Evolutionary conservation across 345 rosid genomes (phyloP).

Genomic region (Euclidium syriacum): DNA sequence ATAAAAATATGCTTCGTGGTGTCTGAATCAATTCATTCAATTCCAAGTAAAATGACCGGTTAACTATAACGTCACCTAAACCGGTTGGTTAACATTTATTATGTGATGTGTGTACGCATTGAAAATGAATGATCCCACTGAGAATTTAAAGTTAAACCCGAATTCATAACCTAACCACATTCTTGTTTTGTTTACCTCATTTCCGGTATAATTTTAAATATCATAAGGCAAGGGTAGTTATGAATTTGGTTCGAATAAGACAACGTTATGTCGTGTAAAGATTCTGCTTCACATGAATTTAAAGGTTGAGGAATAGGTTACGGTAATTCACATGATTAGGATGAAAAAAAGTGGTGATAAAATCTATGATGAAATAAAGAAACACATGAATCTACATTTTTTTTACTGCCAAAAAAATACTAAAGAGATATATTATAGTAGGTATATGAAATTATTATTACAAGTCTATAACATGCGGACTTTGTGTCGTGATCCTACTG

Average conservation of each 20-base stretch:
- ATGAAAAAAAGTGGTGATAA: background rate
- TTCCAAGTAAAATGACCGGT: conserved; percentile 21
- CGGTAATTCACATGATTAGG: conserved; percentile 4
- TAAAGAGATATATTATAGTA: no score
- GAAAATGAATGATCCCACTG: conserved; percentile 12
- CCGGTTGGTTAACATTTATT: conserved; percentile 24
- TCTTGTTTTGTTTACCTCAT: conserved; percentile 13
- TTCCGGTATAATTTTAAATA: background rate
- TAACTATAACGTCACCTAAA: conserved; percentile 27
- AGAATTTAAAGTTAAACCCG: conserved; percentile 12
- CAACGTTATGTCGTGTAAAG: background rate
- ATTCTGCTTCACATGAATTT: background rate
- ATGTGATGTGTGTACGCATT: conserved; percentile 19
- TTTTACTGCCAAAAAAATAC: no score
- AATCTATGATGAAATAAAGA: background rate
- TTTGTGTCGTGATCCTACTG: no score
- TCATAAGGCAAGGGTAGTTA: conserved; percentile 8
- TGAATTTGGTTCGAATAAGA: conserved; percentile 6
- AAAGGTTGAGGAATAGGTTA: background rate
- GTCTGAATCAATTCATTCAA: conserved; percentile 28
- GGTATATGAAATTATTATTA: no score
- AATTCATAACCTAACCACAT: conserved; percentile 26
- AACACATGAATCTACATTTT: conserved; percentile 2
- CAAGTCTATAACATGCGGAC: no score
- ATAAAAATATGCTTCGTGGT: background rate